Conservation (phyloP, 2,329 filamentous ascomycete genomes). For the Arachnomyces sp. region DNA sequence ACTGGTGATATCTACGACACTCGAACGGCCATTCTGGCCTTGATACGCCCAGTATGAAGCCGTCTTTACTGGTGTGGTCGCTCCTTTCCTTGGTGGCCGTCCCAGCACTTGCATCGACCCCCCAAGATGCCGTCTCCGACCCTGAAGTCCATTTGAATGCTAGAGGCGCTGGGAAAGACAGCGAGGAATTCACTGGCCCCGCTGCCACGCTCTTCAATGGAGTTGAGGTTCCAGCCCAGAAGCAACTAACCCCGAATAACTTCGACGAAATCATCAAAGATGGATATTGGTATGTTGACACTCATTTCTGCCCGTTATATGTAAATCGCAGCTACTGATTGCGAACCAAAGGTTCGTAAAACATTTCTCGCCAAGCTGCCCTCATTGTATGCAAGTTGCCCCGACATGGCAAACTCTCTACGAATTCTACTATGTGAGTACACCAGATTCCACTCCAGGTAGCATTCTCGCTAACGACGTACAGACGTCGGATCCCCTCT, state of each 20-base stretch:
- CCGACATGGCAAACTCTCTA: conserved; percentile 87
- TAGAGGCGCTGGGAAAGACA: conserved; percentile 16
- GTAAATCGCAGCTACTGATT: neutral
- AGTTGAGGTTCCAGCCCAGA: conserved; percentile 43
- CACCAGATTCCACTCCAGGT: neutral
- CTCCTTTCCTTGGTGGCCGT: conserved; percentile 30
- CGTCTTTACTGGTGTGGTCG: conserved; percentile 30
- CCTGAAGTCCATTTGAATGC: conserved; percentile 7
- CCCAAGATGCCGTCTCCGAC: conserved; percentile 11
- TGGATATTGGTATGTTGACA: conserved; percentile 43
- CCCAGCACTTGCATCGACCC: conserved; percentile 24
- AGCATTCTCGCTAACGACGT: conserved; percentile 15
- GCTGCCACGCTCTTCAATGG: conserved; percentile 42
- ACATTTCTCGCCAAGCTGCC: conserved; percentile 46
- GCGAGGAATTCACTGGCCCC: conserved; percentile 14
- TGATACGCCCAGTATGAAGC: conserved; percentile 26
- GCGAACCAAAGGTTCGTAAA: conserved; percentile 43
- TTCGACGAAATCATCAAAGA: conserved; percentile 43
- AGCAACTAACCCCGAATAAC: conserved; percentile 39
- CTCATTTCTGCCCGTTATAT: conserved; percentile 1
- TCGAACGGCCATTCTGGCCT: conserved; percentile 10
- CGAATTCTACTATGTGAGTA: conserved; percentile 67
- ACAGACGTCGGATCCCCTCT: conserved; percentile 67
- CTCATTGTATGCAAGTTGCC: conserved; percentile 69
- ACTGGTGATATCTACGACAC: neutral